Base-by-base conservation (phyloP, 139 green algal species). In the Tetraselmis chui region DNA sequence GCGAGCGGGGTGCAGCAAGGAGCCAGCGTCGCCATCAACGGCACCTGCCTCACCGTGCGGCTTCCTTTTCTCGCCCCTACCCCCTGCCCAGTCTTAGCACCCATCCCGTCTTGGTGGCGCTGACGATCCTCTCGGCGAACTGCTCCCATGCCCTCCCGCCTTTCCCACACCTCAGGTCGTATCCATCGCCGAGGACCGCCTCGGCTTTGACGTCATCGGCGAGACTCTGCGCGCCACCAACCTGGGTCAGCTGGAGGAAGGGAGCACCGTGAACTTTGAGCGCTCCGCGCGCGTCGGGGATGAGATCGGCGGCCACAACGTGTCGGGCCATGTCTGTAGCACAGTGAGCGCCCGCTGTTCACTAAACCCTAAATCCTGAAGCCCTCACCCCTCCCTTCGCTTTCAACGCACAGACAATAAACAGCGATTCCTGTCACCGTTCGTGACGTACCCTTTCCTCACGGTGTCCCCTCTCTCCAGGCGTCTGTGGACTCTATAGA, bases 241-340 rank as follows among this genome's bases (percentile, higher is more conserved):
- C 85, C 84, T 99, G 59, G 94, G 94, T 2, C 29, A 81, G 2
- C 86, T 97, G 59, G 22, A 85, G 1, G 26, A 79, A 1, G 92
- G 91, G 27, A 84, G 59, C 77, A 25, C 77, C 28, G 92, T 97
- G 32, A 98, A 98, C 84, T 98, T 95, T 88, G 95, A 98, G 85
- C 87, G 94, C 27, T 91, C 92, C 26, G 93, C 91, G 1, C 85
- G 88, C 1, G 83, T 97, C 2, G 96, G 96, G 2, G 96, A 98
- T 78, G 96, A 99, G 86, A 96, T 99, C 76, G 96, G 96, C 0
- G 96, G 96, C 0, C 96, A 99, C 89, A 95, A 92, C 75, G 93
- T 98, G 1, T 95, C 89, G 1, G 96, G 96, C 1, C 96, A 99
- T 81, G 89, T 99, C 0, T 91, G 96, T 85, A 94, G 86, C 79